Conservation (phyloP, 2,329 filamentous ascomycete species). For the Cordyceps sp. region DNA sequence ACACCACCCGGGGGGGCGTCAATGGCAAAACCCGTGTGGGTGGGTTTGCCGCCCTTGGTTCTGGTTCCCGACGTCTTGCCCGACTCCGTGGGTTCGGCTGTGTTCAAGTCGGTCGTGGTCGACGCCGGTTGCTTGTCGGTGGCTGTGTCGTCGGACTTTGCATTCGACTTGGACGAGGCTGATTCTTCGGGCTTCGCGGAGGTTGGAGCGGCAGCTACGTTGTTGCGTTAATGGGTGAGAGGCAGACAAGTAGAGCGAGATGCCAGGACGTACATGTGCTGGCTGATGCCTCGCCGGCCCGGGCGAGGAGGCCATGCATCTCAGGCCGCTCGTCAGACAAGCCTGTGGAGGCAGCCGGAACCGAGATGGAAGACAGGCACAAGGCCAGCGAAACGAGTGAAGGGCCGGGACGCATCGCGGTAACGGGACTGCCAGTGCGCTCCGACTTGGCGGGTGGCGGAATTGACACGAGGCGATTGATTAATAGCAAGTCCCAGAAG, state of each 20-base stretch:
- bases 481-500: too few relatives aligned
- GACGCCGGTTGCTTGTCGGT: neutral
- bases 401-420: slow-evolving; percentile 27
- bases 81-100: slow-evolving; percentile 13
- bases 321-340: slow-evolving; percentile 41
- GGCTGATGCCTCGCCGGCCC: slow-evolving; percentile 22
- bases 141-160: too few relatives aligned
- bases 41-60: slow-evolving; percentile 8
- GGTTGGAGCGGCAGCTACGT: too few relatives aligned
- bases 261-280: too few relatives aligned
- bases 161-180: too few relatives aligned
- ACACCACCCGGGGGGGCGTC: slow-evolving; percentile 32
- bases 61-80: too few relatives aligned
- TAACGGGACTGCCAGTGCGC: too few relatives aligned
- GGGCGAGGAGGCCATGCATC: slow-evolving; percentile 33
- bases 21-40: slow-evolving; percentile 25
- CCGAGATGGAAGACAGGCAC: slow-evolving; percentile 32
- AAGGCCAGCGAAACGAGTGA: slow-evolving; percentile 29
- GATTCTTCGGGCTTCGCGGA: too few relatives aligned
- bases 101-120: slow-evolving; percentile 21
- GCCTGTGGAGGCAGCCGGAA: slow-evolving; percentile 32
- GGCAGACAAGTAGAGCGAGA: too few relatives aligned
- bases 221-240: too few relatives aligned
- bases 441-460: too few relatives aligned
- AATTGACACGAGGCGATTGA: too few relatives aligned